phyloP scores from a whole-genome alignment of 2,329 filamentous ascomycete genomes.

The Podosphaera xanthii region DNA sequence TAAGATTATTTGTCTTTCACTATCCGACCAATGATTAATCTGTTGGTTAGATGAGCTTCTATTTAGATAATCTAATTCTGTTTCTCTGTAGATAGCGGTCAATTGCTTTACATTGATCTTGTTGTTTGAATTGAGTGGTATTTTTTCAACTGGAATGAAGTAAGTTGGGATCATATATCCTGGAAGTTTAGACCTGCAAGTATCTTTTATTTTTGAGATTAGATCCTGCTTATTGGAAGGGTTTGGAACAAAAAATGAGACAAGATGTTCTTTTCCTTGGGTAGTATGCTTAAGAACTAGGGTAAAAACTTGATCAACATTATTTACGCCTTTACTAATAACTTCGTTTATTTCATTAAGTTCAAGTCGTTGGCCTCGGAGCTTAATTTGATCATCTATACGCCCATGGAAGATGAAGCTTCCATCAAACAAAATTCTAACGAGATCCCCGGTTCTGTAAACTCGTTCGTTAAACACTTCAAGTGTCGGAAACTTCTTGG shows the following conservation, averaged over 20 bases:
- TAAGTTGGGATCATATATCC: constrained; percentile 84
- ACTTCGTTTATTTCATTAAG: constrained; percentile 78
- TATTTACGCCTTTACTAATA: constrained; percentile 33
- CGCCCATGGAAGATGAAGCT: constrained; percentile 76
- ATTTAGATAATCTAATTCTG: constrained; percentile 33
- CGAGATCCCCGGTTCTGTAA: constrained; percentile 77
- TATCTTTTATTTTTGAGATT: constrained; percentile 26
- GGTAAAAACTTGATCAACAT: constrained; percentile 46
- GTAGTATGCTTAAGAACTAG: constrained; percentile 49
- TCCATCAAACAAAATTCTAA: constrained; percentile 55
- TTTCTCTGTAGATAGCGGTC: constrained; percentile 36
- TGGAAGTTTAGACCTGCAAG: constrained; percentile 49
- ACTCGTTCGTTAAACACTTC: constrained; percentile 33
- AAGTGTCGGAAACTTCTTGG: constrained; percentile 50
- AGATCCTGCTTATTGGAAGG: constrained; percentile 14
- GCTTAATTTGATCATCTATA: constrained; percentile 77
- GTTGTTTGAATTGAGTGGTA: constrained; percentile 74
- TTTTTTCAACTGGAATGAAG: constrained; percentile 43
- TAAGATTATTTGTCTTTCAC: constrained; percentile 25
- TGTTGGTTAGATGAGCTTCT: constrained; percentile 20
- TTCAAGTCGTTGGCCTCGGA: constrained; percentile 72
- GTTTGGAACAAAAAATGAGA: constrained; percentile 45
- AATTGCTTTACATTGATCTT: constrained; percentile 60
- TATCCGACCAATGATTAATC: constrained; percentile 16
- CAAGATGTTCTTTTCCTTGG: constrained; percentile 60